phyloP scores from a whole-genome alignment of 352 stramenopile genomes.

The Globisporangium viniferum region DNA sequence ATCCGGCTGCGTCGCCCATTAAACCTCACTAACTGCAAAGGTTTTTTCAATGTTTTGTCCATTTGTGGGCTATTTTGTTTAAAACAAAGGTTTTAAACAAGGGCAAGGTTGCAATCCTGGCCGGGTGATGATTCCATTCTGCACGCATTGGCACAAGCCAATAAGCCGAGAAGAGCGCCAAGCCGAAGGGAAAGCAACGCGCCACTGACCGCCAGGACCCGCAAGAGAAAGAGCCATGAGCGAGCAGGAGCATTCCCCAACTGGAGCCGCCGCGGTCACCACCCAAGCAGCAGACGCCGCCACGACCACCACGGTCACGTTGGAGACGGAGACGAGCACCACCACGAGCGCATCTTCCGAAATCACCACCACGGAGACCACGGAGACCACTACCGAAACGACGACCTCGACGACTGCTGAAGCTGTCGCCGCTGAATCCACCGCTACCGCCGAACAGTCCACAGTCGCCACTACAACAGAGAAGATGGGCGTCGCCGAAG shows the following conservation, averaged over 20 bases:
- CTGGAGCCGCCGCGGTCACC: slow-evolving; percentile 12
- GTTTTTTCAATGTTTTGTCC: background rate
- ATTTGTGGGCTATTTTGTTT: no score
- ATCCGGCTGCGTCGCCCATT: background rate
- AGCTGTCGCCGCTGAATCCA: background rate
- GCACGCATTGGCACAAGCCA: background rate
- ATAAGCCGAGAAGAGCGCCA: slow-evolving; percentile 1
- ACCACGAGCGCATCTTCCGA: slow-evolving; percentile 3
- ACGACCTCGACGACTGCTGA: slow-evolving; percentile 10
- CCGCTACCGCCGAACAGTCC: background rate
- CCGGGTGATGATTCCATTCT: slow-evolving; percentile 6
- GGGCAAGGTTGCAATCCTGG: background rate
- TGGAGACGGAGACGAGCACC: background rate
- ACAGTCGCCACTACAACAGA: background rate
- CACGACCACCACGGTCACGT: background rate
- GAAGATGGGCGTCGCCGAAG: slow-evolving; percentile 3
- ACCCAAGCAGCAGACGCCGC: background rate
- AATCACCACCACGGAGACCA: slow-evolving; percentile 7
- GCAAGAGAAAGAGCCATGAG: background rate
- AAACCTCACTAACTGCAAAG: background rate
- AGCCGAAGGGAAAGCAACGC: background rate
- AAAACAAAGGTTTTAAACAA: no score
- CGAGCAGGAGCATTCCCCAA: slow-evolving; percentile 15
- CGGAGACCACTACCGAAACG: slow-evolving; percentile 2
- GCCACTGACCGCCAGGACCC: background rate